Evolutionary conservation across 306 rosid species (phyloP).

Genomic region (Lathyrus tuberosus): DNA sequence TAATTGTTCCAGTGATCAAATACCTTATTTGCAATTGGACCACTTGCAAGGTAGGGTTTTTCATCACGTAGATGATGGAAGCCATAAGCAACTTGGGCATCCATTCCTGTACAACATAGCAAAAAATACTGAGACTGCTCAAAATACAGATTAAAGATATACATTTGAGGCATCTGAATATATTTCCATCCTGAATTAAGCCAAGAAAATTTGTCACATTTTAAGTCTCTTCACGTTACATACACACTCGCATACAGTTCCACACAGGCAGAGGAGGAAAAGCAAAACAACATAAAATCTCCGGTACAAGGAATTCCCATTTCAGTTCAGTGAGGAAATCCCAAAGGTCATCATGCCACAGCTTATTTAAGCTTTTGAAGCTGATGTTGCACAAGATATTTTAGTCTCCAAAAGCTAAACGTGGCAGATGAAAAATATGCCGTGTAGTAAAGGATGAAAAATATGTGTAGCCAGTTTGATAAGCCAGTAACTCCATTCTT

Average conservation of each 20-base stretch:
- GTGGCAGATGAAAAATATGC: not conserved
- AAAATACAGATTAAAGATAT: slow-evolving; percentile 30
- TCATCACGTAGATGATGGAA: slow-evolving; percentile 91
- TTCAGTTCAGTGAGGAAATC: slow-evolving; percentile 33
- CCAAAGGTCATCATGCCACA: slow-evolving; percentile 6
- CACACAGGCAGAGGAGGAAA: slow-evolving; percentile 5
- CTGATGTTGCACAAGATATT: slow-evolving; percentile 25
- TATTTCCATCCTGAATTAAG: slow-evolving; percentile 10
- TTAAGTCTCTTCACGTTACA: slow-evolving; percentile 12
- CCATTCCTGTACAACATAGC: slow-evolving; percentile 80
- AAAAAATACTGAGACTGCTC: slow-evolving; percentile 20
- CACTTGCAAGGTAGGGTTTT: slow-evolving; percentile 89
- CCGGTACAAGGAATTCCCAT: slow-evolving; percentile 24
- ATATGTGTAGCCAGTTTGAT: slow-evolving; percentile 25
- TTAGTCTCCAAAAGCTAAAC: slow-evolving; percentile 23
- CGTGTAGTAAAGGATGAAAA: not conserved
- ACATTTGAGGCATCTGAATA: not conserved
- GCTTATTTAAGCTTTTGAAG: slow-evolving; percentile 30
- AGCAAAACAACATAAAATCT: slow-evolving; percentile 9
- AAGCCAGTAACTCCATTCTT: slow-evolving; percentile 21
- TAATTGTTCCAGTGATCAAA: slow-evolving; percentile 23
- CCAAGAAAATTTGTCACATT: slow-evolving; percentile 18
- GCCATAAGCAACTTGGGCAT: slow-evolving; percentile 96
- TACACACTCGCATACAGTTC: not conserved
- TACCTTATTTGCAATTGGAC: slow-evolving; percentile 95